These are phyloP conservation scores for Oxyria digyna DNA, from an alignment of 148 eudicot species.

Conservation along the genomic window DNA sequence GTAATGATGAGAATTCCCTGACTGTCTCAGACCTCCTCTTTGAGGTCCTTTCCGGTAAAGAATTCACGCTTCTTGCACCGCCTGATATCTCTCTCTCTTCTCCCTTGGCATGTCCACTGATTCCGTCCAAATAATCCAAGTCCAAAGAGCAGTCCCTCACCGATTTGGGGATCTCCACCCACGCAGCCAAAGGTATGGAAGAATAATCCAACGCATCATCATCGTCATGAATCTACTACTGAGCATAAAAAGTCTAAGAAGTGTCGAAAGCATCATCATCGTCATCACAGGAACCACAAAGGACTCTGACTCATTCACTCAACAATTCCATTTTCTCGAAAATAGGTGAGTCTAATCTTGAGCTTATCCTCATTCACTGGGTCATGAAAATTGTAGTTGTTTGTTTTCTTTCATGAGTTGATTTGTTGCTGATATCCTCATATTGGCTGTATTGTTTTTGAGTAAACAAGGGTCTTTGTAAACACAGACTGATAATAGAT, in stretches of 20 bases:
- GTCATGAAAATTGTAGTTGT: no score
- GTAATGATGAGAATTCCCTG: no score
- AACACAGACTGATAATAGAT: not conserved
- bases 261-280: not conserved
- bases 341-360: not conserved
- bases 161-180: not conserved
- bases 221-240: not conserved
- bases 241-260: not conserved
- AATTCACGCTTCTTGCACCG: conserved; percentile 41
- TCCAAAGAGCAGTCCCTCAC: conserved; percentile 4
- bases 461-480: not conserved
- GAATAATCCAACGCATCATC: not conserved
- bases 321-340: not conserved
- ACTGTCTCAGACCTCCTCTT: conserved; percentile 28
- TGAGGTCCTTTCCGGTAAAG: conserved; percentile 19
- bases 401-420: not conserved
- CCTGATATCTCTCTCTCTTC: conserved; percentile 28
- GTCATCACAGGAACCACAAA: conserved; percentile 1
- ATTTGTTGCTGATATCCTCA: not conserved
- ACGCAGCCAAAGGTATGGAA: not conserved
- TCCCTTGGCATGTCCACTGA: conserved; percentile 35
- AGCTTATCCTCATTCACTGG: not conserved
- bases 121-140: not conserved
- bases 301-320: conserved; percentile 5
- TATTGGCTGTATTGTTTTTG: not conserved